Evolutionary conservation across 176 grass and related monocot genomes (phyloP).

Genomic region (Oryza nivara): DNA sequence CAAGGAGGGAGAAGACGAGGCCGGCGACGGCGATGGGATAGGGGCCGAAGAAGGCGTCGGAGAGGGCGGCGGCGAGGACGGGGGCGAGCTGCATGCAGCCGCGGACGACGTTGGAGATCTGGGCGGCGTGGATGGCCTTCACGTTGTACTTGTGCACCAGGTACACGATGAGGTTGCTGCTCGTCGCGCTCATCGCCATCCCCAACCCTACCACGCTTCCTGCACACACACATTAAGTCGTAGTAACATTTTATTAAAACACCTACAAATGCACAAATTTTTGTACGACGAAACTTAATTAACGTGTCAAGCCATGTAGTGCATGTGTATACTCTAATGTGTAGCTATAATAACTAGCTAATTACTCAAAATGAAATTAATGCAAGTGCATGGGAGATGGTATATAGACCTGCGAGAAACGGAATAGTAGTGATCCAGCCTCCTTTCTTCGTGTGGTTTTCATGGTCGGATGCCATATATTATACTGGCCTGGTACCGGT

Average conservation of each 20-base stretch:
- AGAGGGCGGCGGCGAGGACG: constrained; percentile 47
- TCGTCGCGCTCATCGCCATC: constrained; percentile 30
- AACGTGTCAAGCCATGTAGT: background rate
- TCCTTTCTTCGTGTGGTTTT: constrained; percentile 24
- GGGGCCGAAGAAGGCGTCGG: constrained; percentile 60
- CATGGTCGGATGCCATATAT: background rate
- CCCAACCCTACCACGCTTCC: constrained; percentile 44
- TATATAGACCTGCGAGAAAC: constrained; percentile 51
- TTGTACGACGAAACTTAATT: background rate
- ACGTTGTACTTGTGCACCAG: constrained; percentile 60
- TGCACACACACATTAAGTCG: background rate
- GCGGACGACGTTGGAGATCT: constrained; percentile 52
- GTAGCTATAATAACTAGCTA: too few species aligned
- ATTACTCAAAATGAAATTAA: too few species aligned
- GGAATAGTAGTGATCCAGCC: constrained; percentile 58
- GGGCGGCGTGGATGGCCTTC: constrained; percentile 49
- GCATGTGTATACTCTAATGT: too few species aligned
- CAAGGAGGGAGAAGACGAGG: constrained; percentile 32
- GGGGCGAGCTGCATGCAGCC: constrained; percentile 51
- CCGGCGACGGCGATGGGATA: constrained; percentile 43
- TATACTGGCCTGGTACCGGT: too few species aligned
- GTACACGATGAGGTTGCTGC: constrained; percentile 57
- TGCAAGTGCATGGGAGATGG: too few species aligned
- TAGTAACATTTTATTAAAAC: too few species aligned
- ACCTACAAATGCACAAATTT: background rate